Base-by-base conservation (phyloP, 495 filamentous ascomycete species). In the Hypoxylon lenormandii region DNA sequence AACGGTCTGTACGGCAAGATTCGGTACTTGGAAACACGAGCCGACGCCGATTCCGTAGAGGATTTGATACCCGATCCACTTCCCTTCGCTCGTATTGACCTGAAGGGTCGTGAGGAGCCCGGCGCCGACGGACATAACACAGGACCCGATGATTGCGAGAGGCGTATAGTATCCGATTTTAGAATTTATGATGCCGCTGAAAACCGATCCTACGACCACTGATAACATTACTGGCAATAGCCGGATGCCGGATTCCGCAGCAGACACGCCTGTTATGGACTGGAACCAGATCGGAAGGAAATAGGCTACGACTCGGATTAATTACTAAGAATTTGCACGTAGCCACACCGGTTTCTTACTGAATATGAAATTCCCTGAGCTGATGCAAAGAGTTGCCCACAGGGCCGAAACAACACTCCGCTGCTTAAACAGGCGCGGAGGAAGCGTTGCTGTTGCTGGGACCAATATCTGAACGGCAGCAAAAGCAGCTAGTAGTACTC, bases 241-340 rank as follows among this genome's bases (percentile, higher is more conserved):
- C 62, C 80, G 73, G 37, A 87, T 83, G 30, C 85, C 85, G 12
- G 80, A 84, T 61, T 81, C 76, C 5, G 79, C 76, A 2, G 86
- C 83, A 0, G 78, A 78, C 2, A 76, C 75, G 4, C 80, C 81
- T 46, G 84, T 81, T 58, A 87, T 84, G 12, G 85, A 84, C 73
- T 93, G 90, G 76, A 92, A 91, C 84, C 86, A 92, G 36, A 91
- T 80, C 0, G 88, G 88, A 4, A 91, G 71, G 45, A 83, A 87
- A 70, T 86, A 90, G 77, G 86, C 85, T 55, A 70, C 52, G n/a
- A 87, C 66, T 68, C 90, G 87, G 74, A 91, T 88, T 0, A 80
- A 68, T 11, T 79, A 83, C 16, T 86, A 81, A 22, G 86, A 53
- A 53, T 78, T 77, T 3, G 83, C 66, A 72, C 3, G 26, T 28